phyloP scores from a whole-genome alignment of 768 basidiomycete genomes.

The Leucocoprinus birnbaumii region DNA sequence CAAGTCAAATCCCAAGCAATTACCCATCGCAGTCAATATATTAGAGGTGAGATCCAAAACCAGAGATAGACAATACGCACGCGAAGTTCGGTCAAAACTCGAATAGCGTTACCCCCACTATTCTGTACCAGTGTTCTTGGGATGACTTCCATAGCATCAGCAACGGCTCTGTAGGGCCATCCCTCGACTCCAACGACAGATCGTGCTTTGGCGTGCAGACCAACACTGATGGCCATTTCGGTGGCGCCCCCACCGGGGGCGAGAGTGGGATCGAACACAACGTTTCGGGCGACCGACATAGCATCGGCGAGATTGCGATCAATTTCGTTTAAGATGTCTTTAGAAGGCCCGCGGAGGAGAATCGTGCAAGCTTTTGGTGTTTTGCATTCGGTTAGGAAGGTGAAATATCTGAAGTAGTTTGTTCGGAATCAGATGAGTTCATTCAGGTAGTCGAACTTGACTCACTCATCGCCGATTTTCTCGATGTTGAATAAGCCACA shows the following conservation, averaged over 20 bases:
- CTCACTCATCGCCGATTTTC: constrained; percentile 93
- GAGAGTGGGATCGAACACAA: constrained; percentile 92
- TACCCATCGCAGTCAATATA: background rate
- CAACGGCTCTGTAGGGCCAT: constrained; percentile 89
- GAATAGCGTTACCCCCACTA: constrained; percentile 90
- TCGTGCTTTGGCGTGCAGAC: constrained; percentile 75
- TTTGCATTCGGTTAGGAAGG: constrained; percentile 91
- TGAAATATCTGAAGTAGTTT: constrained; percentile 71
- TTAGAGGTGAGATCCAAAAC: background rate
- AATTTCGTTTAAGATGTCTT: constrained; percentile 97
- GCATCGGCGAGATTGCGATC: constrained; percentile 97
- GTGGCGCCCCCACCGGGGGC: constrained; percentile 96
- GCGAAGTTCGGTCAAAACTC: constrained; percentile 89
- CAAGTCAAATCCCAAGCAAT: background rate
- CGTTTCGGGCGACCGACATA: constrained; percentile 96
- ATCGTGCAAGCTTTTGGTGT: constrained; percentile 97
- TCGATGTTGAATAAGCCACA: constrained; percentile 97
- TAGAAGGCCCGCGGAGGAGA: constrained; percentile 94
- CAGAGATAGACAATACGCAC: constrained; percentile 39
- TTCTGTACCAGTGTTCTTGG: constrained; percentile 95
- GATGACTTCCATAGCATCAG: constrained; percentile 97
- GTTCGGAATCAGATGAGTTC: background rate
- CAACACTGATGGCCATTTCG: constrained; percentile 96
- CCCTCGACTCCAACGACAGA: constrained; percentile 85
- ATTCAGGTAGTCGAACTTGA: constrained; percentile 18